phyloP scores from a whole-genome alignment of 345 rosid species.

The Eucalyptus regnans region DNA sequence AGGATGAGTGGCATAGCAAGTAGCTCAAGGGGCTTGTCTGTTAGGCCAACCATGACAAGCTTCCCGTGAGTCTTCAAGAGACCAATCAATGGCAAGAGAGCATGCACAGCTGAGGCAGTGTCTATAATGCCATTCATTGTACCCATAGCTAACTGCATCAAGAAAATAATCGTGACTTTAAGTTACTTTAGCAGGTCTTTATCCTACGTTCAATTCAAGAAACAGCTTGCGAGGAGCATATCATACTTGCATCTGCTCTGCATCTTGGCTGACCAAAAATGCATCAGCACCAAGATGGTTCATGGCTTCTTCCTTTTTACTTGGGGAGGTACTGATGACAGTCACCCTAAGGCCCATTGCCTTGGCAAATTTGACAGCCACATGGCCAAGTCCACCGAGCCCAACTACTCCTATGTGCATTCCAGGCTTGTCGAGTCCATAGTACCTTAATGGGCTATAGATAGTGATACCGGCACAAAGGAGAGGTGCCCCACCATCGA shows the following conservation, averaged over 20 bases:
- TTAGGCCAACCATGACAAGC: constrained; percentile 19
- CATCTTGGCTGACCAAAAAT: constrained; percentile 11
- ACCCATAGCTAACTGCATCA: constrained; percentile 6
- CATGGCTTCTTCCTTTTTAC: constrained; percentile 14
- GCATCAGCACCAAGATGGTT: constrained; percentile 25
- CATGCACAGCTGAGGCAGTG: constrained; percentile 22
- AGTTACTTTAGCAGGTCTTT: rapidly evolving
- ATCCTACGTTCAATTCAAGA: not conserved
- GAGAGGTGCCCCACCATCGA: constrained; percentile 22
- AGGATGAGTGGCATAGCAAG: constrained; percentile 14
- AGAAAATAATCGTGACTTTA: not conserved
- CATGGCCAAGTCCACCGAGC: constrained; percentile 30
- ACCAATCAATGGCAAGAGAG: constrained; percentile 14
- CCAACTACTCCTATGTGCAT: constrained; percentile 28
- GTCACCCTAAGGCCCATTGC: constrained; percentile 28
- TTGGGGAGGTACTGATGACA: constrained; percentile 27
- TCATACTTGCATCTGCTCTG: constrained; percentile 4
- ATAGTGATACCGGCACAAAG: constrained; percentile 32
- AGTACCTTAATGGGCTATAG: constrained; percentile 17
- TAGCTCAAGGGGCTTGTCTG: constrained; percentile 15
- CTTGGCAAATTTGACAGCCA: constrained; percentile 28
- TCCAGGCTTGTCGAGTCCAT: constrained; percentile 5
- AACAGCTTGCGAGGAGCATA: not conserved
- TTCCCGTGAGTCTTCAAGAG: constrained; percentile 25
- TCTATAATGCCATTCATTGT: constrained; percentile 26